Evolutionary conservation across 2,329 filamentous ascomycete species (phyloP).

Genomic region (Trichocomaceae sp.): DNA sequence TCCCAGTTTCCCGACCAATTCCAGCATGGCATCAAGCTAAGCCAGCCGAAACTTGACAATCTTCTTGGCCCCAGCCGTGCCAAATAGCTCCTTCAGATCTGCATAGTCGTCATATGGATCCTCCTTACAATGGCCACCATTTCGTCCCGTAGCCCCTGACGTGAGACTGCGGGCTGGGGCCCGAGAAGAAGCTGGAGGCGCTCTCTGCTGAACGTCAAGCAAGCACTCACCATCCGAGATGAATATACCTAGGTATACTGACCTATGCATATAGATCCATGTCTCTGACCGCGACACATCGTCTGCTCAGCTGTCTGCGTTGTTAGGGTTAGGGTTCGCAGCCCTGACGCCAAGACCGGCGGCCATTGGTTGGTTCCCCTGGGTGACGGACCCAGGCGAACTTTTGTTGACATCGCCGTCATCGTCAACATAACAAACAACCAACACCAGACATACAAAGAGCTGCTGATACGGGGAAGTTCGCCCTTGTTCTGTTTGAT

Average conservation of each 20-base stretch:
- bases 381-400: slow-evolving; percentile 8
- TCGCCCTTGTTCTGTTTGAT: neutral
- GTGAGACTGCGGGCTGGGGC: slow-evolving; percentile 25
- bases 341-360: neutral
- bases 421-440: slow-evolving; percentile 2
- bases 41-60: slow-evolving; percentile 29
- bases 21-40: slow-evolving; percentile 14
- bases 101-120: slow-evolving; percentile 74
- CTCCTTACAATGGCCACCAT: slow-evolving; percentile 40
- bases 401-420: slow-evolving; percentile 13
- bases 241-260: neutral
- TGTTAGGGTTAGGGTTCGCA: neutral
- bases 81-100: slow-evolving; percentile 54
- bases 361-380: slow-evolving; percentile 9
- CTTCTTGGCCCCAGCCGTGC: slow-evolving; percentile 28
- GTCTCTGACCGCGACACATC: neutral
- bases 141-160: slow-evolving; percentile 33
- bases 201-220: neutral
- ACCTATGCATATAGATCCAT: neutral
- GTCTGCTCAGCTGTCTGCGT: neutral
- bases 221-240: neutral
- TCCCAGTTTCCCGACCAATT: slow-evolving; percentile 4
- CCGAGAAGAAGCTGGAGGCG: neutral
- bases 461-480: neutral
- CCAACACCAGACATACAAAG: neutral